A percentile compares a stretch with the other conserved stretches of the same genome.
These are phyloP conservation scores for Blastobotrys terrestris DNA, from an alignment of 805 yeast species.

Conservation along the genomic window DNA sequence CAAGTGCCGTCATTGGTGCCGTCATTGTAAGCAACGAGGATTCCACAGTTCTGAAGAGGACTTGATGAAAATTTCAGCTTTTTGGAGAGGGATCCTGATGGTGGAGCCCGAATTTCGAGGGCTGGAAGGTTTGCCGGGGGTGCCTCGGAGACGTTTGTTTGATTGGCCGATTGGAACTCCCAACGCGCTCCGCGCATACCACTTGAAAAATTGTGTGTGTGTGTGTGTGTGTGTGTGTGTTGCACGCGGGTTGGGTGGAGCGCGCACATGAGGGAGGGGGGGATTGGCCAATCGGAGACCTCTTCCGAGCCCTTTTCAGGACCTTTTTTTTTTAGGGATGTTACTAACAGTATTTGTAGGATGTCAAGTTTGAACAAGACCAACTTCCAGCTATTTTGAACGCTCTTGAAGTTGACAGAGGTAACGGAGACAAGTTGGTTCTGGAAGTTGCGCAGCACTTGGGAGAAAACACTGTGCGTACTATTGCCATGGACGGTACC, in stretches of 20 bases:
- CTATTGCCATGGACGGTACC: conserved; percentile 99
- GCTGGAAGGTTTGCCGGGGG: too few species aligned
- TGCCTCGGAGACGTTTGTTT: background rate
- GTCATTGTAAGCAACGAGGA: conserved; percentile 54
- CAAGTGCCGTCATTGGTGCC: conserved; percentile 99
- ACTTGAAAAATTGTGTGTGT: too few species aligned
- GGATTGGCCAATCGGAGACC: too few species aligned
- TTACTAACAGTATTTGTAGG: conserved; percentile 24
- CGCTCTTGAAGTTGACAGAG: conserved; percentile 84
- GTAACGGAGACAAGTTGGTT: conserved; percentile 69
- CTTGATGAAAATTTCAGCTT: too few species aligned
- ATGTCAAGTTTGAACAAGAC: conserved; percentile 97
- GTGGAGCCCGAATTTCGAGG: too few species aligned
- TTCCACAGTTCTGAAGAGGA: too few species aligned
- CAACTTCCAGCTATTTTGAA: conserved; percentile 95
- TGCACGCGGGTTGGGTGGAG: too few species aligned
- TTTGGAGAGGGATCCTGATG: too few species aligned
- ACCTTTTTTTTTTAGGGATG: background rate
- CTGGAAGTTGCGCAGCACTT: conserved; percentile 99
- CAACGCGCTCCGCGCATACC: background rate
- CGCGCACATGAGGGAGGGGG: too few species aligned
- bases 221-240: too few species aligned
- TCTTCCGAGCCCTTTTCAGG: too few species aligned
- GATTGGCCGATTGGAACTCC: background rate
- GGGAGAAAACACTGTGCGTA: conserved; percentile 99